phyloP scores from a whole-genome alignment of 1,284 basidiomycete species.

The Trametes pubescens region DNA sequence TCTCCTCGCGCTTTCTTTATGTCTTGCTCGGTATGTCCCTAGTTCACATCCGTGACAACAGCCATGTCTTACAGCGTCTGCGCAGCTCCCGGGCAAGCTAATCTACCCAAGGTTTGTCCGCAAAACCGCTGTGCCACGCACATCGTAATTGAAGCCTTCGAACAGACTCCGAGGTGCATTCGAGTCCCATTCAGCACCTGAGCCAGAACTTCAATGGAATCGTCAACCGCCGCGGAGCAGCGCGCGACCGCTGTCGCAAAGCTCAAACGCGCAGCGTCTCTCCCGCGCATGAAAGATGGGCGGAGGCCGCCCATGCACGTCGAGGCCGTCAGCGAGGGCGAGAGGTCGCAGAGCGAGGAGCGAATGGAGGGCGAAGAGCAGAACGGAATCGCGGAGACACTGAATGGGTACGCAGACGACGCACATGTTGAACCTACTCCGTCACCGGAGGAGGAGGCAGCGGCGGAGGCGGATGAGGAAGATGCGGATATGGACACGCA shows the following conservation, averaged over 20 bases:
- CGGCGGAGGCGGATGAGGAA: slow-evolving; percentile 13
- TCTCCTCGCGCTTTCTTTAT: slow-evolving; percentile 27
- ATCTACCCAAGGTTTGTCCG: slow-evolving; percentile 31
- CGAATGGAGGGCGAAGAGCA: slow-evolving; percentile 37
- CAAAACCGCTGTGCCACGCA: slow-evolving; percentile 34
- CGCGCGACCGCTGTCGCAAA: slow-evolving; percentile 88
- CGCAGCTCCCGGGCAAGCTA: slow-evolving; percentile 31
- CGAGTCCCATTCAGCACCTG: slow-evolving; percentile 34
- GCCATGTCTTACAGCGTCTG: neutral
- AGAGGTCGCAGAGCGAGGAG: slow-evolving; percentile 55
- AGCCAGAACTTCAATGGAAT: slow-evolving; percentile 48
- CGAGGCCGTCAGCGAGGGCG: slow-evolving; percentile 80
- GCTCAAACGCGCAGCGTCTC: slow-evolving; percentile 87
- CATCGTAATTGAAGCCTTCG: slow-evolving; percentile 30
- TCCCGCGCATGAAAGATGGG: slow-evolving; percentile 89
- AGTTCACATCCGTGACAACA: neutral
- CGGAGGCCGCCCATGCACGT: slow-evolving; percentile 84
- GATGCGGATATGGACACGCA: slow-evolving; percentile 4
- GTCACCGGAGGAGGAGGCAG: slow-evolving; percentile 23
- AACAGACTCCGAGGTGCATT: slow-evolving; percentile 43
- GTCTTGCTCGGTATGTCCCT: slow-evolving; percentile 33
- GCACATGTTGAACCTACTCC: slow-evolving; percentile 4
- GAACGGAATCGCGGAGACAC: slow-evolving; percentile 24
- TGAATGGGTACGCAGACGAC: slow-evolving; percentile 36
- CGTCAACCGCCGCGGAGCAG: slow-evolving; percentile 65